phyloP scores from a whole-genome alignment of 305 asterid genomes.

The Stenogyne calaminthoides region DNA sequence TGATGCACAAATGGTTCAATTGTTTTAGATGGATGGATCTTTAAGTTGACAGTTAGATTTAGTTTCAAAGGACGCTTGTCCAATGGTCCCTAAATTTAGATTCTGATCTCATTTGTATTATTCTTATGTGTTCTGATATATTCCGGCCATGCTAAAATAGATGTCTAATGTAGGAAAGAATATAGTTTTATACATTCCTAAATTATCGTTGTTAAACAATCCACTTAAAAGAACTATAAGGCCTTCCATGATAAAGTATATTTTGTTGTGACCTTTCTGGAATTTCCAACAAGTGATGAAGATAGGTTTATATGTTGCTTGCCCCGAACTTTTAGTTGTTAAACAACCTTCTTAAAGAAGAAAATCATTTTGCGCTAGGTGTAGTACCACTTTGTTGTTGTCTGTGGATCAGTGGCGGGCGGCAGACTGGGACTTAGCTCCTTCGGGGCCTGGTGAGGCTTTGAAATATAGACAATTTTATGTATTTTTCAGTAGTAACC shows the following conservation, averaged over 20 bases:
- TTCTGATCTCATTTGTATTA: background rate
- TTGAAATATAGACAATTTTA: background rate
- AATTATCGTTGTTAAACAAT: background rate
- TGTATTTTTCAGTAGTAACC: background rate
- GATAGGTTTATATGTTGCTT: background rate
- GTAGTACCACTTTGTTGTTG: background rate
- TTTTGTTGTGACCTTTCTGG: background rate
- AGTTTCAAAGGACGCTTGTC: background rate
- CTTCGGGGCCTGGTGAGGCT: background rate
- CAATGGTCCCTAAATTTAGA: background rate
- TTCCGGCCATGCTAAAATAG: constrained; percentile 2
- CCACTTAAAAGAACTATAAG: background rate
- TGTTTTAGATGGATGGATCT: constrained; percentile 14
- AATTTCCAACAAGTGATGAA: background rate
- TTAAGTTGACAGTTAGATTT: constrained; percentile 8
- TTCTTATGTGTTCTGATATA: background rate
- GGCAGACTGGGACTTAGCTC: background rate
- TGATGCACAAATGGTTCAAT: constrained; percentile 13
- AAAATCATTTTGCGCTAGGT: background rate
- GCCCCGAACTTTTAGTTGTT: constrained; percentile 6
- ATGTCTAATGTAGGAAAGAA: background rate
- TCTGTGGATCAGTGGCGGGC: background rate
- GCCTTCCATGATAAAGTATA: background rate
- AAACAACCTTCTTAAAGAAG: constrained; percentile 6
- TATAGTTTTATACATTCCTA: background rate